Evolutionary conservation across 2,329 filamentous ascomycete species (phyloP), one percentile per base, ranked within the genome.

Genomic region (Neofusicoccum umdonicola): DNA sequence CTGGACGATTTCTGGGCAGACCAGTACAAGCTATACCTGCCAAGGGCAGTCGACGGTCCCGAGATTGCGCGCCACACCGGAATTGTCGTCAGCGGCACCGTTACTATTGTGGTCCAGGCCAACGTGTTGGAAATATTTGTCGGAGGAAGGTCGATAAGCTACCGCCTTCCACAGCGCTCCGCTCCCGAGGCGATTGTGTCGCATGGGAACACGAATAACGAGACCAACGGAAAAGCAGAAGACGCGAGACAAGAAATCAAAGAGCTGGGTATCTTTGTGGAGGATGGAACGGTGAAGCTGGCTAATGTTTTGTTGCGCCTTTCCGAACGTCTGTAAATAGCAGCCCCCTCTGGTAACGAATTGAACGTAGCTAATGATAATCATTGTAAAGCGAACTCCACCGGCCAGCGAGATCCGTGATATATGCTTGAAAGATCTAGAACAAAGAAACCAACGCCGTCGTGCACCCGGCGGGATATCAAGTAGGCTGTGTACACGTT

Each of bases 1-100:
- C 70, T 78, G 1, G 76, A 78, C 66, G 75, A 78, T 66, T 77
- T 77, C 66, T 78, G 76, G 76, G 75, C 73, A n/a, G 75, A 77
- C 54, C 76, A 77, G 65, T 77, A 77, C 65, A 66, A 68, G 11
- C 64, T 74, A 13, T 68, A 77, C 34, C 68, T 75, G 15, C 72
- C 72, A 4, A 70, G 74, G 7, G 71, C 70, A 3, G 67, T 78
- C 22, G 76, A 78, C 52, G 76, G 76, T 0, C 75, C 76, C 8
- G 76, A 78, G 31, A 66, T 78, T 3, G 72, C 75, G 0, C 72
- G 75, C 11, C 76, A 77, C 58, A 72, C 74, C 8, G 39, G 13
- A 13, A 31, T 68, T 3, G 17, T 17, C 17, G 34, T 65, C 6
- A 22, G 39, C 11, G 63, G 39, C 1, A 19, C 42, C n/a, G 42